phyloP scores from a whole-genome alignment of 768 basidiomycete species.

The Hypsizygus marmoreus region DNA sequence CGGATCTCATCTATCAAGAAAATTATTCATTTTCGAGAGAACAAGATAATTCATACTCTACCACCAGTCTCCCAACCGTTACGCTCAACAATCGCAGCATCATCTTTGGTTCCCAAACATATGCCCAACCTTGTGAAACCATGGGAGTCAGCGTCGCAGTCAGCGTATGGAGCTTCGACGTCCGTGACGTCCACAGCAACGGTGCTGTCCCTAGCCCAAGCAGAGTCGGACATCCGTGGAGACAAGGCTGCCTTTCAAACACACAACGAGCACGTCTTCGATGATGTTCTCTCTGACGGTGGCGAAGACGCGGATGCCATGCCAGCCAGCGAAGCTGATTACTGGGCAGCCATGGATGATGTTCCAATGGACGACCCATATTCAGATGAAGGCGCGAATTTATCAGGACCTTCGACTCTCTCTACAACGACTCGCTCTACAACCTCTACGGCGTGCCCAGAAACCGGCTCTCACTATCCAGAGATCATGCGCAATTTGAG shows the following conservation, averaged over 20 bases:
- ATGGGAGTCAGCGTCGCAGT: no score
- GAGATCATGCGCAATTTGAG: constrained; percentile 61
- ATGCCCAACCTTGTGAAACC: no score
- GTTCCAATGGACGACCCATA: constrained; percentile 32
- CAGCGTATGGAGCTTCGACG: no score
- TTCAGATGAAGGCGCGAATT: constrained; percentile 15
- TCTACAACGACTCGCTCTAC: constrained; percentile 13
- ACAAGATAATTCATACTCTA: background rate
- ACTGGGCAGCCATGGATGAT: constrained; percentile 50
- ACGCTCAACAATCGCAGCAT: background rate
- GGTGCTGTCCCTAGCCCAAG: background rate
- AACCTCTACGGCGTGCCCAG: constrained; percentile 15
- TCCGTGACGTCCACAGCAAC: no score
- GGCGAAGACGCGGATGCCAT: constrained; percentile 24
- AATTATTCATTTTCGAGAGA: constrained; percentile 28
- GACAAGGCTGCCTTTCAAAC: background rate
- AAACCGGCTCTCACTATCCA: constrained; percentile 31
- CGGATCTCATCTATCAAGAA: constrained; percentile 41
- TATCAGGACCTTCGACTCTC: constrained; percentile 14
- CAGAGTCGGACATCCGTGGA: background rate
- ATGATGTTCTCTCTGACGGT: background rate
- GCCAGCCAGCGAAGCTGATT: constrained; percentile 45
- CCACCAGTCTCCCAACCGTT: background rate
- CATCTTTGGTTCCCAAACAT: background rate
- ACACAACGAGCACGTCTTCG: background rate